Base-by-base conservation (phyloP, 148 eudicot species). In the Limonium bicolor region DNA sequence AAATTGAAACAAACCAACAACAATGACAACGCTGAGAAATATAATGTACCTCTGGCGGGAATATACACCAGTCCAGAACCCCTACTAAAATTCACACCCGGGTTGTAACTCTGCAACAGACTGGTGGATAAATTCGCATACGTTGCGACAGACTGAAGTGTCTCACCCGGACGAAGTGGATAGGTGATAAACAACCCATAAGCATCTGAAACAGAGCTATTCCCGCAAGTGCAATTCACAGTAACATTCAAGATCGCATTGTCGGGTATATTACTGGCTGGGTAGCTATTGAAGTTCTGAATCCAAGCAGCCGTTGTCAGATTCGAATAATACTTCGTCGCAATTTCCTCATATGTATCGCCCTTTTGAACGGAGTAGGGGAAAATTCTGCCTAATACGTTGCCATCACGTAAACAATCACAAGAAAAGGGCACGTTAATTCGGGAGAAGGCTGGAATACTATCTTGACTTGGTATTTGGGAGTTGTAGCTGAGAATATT, bases 151-250 rank as follows among this genome's bases (percentile, higher is more conserved):
- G 53, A 61, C 5, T 19, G 47, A 75, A 80, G 38, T 20, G 20
- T 74, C 24, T 80, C 73, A 25, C 62, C 77, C 11, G 51, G 30
- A 34, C 67, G 61, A 27, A 88, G 64, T 19, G 97, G 94, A 40
- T 59, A 88, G 32, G 94, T 83, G 22, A 74, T 41, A 38, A 88
- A 88, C 77, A 88, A 34, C 48, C 94, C 92, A 40, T 77, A 88
- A 1, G 56, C 76, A 41, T 47, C 46, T 1, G 82, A 74, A 45
- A 88, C 87, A 27, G 56, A 12, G n/a, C 14, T 36, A 58, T 88
- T 53, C 27, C 97, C 97, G 50, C 97, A 88, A 27, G 78, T 67
- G 28, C 97, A 88, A 46, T 72, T 83, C 41, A 88, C 86, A 7
- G 64, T 51, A 52, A 88, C 92, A 26, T 62, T 80, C 36, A 88